Base-by-base conservation (phyloP, 768 basidiomycete genomes). In the Nevesoporus exiguus region DNA sequence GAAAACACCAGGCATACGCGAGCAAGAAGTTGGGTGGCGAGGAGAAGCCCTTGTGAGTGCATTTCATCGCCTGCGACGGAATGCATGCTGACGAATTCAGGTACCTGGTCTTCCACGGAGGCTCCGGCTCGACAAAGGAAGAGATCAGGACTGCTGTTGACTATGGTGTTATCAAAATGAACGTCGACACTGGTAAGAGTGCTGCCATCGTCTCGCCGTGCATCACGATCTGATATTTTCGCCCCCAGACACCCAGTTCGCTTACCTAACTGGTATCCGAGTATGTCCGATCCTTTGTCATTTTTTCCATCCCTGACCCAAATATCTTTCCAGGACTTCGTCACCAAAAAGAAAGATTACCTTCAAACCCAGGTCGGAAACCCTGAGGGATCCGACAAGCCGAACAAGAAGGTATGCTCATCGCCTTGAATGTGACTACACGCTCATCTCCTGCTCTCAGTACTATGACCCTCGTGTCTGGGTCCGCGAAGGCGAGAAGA, bases 51-150 rank as follows among this genome's bases (percentile, higher is more conserved):
- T 76, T 97, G 90, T 96, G 59, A 69, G 90, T 74, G 10, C 22
- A 3, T 46, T 34, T 44, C 30, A 30, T 27, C 4, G 29, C 31
- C 39, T 33, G 21, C 11, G 9, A 31, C 27, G 27, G 43, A 6
- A 31, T 17, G 11, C 43, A 29, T 31, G 17, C 33, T 53, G 39
- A 66, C 10, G 7, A 9, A 27, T 22, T 14, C 4, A 93, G 92
- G 63, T 98, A 88, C 84, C 90, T 98, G 57, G 97, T 98, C 73
- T 99, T 98, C 93, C 97, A 99, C 77, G 97, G 97, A 74, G 97
- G 97, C 60, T 98, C 97, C 49, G 97, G 97, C 42, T 98, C 97
- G 30, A 85, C 90, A 61, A 93, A 93, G 76, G 88, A 95, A 44
- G 97, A 99, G 76, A 99, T 98, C 76, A 79, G 77, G 64, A 92